phyloP scores from a whole-genome alignment of 164 flowering plant genomes.

The Vitis riparia region DNA sequence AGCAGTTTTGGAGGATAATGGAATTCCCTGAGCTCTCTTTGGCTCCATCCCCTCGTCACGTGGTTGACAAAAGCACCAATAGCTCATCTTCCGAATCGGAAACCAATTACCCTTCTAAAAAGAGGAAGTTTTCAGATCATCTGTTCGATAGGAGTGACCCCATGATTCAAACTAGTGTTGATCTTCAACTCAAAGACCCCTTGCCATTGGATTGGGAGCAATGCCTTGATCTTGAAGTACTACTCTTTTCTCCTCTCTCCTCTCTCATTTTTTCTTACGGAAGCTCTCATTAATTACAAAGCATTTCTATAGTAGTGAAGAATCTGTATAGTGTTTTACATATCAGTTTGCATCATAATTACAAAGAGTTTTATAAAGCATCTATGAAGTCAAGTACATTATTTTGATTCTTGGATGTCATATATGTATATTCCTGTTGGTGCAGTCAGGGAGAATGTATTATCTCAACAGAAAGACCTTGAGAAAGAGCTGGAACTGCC shows the following conservation, averaged over 20 bases:
- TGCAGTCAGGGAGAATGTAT: constrained; percentile 70
- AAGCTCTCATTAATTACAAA: too few species aligned
- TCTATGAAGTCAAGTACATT: too few species aligned
- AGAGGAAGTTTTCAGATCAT: constrained; percentile 51
- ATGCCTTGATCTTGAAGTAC: constrained; percentile 67
- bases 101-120: constrained; percentile 27
- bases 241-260: constrained; percentile 14
- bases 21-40: constrained; percentile 56
- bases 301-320: not conserved
- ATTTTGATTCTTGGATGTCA: too few species aligned
- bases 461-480: constrained; percentile 54
- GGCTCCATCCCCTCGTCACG: constrained; percentile 26
- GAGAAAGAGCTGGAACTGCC: constrained; percentile 57
- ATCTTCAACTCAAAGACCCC: constrained; percentile 56
- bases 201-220: constrained; percentile 67
- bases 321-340: not conserved
- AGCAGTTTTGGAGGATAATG: constrained; percentile 20
- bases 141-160: constrained; percentile 14
- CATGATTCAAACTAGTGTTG: constrained; percentile 30
- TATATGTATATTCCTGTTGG: not conserved
- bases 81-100: constrained; percentile 33
- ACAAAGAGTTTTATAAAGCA: too few species aligned
- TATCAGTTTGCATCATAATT: not conserved
- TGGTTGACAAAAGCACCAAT: constrained; percentile 3
- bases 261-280: not conserved